phyloP scores from a whole-genome alignment of 2,329 filamentous ascomycete genomes.

The Scytalidium lignicola region DNA sequence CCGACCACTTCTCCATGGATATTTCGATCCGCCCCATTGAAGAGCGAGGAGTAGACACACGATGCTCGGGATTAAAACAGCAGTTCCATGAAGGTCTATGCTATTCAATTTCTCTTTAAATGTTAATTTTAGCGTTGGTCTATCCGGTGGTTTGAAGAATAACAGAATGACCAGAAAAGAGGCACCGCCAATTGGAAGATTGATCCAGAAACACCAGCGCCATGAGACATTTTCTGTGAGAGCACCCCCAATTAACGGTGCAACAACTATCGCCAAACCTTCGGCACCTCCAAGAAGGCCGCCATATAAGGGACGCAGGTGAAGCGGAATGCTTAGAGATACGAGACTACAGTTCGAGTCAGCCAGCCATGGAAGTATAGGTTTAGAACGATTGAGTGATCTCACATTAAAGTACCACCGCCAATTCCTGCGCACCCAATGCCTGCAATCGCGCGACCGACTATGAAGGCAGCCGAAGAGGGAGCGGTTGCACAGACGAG shows the following conservation, averaged over 20 bases:
- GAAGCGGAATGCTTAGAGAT: no score
- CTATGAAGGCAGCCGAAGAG: slow-evolving; percentile 35
- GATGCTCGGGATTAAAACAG: slow-evolving; percentile 34
- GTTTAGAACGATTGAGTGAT: no score
- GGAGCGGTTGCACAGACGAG: slow-evolving; percentile 31
- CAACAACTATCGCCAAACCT: slow-evolving; percentile 1
- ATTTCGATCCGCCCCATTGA: slow-evolving; percentile 39
- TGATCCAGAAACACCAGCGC: slow-evolving; percentile 31
- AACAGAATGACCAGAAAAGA: no score
- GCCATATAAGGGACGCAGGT: slow-evolving; percentile 15
- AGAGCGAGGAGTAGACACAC: slow-evolving; percentile 28
- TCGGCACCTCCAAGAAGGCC: no score
- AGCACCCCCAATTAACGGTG: slow-evolving; percentile 24
- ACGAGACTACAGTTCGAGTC: no score
- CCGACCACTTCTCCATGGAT: slow-evolving; percentile 29
- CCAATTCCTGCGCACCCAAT: slow-evolving; percentile 13
- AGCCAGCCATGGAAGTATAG: no score
- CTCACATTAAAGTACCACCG: slow-evolving; percentile 24
- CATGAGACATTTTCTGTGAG: slow-evolving; percentile 29
- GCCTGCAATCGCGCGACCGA: slow-evolving; percentile 32
- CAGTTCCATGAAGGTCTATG: slow-evolving; percentile 29
- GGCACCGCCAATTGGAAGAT: slow-evolving; percentile 5
- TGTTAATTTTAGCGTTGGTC: no score
- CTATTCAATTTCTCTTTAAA: slow-evolving; percentile 25
- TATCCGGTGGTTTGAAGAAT: no score